These are phyloP conservation scores for Nemania bipapillata DNA, from an alignment of 2,329 filamentous ascomycete genomes.

Conservation along the genomic window DNA sequence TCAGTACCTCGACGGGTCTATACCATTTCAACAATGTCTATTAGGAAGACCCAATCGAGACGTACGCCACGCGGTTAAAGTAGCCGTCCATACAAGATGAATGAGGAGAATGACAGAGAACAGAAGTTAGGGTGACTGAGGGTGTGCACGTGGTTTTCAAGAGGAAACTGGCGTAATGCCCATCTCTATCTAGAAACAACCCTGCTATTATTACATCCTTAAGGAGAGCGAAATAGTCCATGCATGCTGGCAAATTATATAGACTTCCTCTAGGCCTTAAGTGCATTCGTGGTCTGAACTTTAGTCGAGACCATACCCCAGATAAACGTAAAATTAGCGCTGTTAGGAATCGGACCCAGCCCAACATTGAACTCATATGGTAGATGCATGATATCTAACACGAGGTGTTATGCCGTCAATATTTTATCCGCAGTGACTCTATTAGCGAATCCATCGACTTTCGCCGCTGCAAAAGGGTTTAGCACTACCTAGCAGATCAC, in stretches of 20 bases:
- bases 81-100: background rate
- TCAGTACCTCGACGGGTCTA: conserved; percentile 12
- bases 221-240: background rate
- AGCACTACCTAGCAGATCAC: too few species aligned
- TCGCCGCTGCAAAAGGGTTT: too few species aligned
- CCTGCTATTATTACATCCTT: background rate
- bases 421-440: too few species aligned
- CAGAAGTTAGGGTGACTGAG: background rate
- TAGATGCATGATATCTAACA: background rate
- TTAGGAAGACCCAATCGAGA: background rate
- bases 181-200: background rate
- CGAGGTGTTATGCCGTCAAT: too few species aligned
- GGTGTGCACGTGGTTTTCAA: background rate
- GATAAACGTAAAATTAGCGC: too few species aligned
- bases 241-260: background rate
- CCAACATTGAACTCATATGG: background rate
- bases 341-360: background rate
- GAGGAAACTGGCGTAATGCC: background rate
- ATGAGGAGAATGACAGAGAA: background rate
- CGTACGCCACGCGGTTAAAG: background rate
- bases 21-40: background rate
- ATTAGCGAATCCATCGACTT: too few species aligned
- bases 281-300: background rate
- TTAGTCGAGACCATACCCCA: background rate
- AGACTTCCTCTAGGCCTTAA: conserved; percentile 2